A percentile compares a stretch with the other conserved stretches of the same genome.
These are phyloP conservation scores for Arachis hypogaea DNA, from an alignment of 306 rosid genomes.

Conservation along the genomic window DNA sequence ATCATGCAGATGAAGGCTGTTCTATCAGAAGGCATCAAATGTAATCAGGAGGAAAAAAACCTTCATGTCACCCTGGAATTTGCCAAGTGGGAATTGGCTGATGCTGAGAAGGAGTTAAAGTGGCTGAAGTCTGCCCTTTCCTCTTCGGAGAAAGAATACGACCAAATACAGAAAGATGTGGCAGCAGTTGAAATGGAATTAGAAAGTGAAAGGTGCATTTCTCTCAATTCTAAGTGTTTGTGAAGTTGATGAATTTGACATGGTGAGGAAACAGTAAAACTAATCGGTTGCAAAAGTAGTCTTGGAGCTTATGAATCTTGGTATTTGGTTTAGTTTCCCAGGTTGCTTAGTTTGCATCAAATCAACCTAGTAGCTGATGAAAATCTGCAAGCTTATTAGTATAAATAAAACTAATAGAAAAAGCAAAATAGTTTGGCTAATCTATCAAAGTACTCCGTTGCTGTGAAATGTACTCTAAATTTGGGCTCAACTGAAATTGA, in stretches of 20 bases:
- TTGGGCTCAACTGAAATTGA: constrained; percentile 21
- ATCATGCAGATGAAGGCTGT: constrained; percentile 65
- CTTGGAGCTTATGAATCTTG: constrained; percentile 24
- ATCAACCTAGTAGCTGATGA: not conserved
- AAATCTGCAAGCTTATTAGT: not conserved
- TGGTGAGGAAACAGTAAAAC: constrained; percentile 23
- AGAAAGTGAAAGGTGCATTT: constrained; percentile 74
- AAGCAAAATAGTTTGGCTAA: not conserved
- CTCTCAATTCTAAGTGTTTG: not conserved
- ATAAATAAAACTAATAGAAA: too few relatives aligned
- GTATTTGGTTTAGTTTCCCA: constrained; percentile 6
- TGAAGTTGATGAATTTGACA: constrained; percentile 20
- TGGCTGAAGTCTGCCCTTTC: constrained; percentile 69
- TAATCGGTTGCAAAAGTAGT: not conserved
- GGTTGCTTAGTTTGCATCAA: constrained; percentile 23
- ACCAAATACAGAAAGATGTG: constrained; percentile 68
- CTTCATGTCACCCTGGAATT: constrained; percentile 67
- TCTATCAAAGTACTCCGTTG: constrained; percentile 14
- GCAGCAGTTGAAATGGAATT: constrained; percentile 64
- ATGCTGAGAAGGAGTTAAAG: constrained; percentile 89
- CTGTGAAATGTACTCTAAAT: not conserved
- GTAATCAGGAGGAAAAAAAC: constrained; percentile 70
- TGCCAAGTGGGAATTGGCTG: constrained; percentile 80
- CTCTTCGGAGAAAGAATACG: constrained; percentile 85
- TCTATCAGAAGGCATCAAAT: constrained; percentile 67